A percentile compares a stretch with the other conserved stretches of the same genome.
Evolutionary conservation across 176 grass and related monocot species (phyloP).

Genomic region (Tillandsia fasciculata): DNA sequence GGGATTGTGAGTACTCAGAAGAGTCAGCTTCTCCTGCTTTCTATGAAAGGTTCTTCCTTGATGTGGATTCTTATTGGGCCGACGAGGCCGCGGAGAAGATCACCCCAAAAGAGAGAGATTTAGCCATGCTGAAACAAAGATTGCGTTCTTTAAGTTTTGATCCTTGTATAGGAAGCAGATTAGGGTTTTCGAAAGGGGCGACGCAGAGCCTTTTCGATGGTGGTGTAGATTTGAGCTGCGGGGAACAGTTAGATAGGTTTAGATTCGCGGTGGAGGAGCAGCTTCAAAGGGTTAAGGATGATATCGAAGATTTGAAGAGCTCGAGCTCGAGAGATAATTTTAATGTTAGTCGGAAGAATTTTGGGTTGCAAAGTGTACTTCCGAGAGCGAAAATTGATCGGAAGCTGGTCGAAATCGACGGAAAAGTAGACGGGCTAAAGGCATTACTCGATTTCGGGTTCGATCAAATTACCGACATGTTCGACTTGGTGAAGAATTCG

Average conservation of each 20-base stretch:
- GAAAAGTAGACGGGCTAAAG: constrained; percentile 48
- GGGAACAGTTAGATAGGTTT: constrained; percentile 15
- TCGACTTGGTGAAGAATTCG: constrained; percentile 35
- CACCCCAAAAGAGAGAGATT: constrained; percentile 18
- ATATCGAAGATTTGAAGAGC: constrained; percentile 32
- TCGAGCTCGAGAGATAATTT: constrained; percentile 1
- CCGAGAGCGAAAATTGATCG: neutral
- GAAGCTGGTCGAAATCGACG: constrained; percentile 39
- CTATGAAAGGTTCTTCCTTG: constrained; percentile 32
- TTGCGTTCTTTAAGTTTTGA: constrained; percentile 3
- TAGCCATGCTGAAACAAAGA: constrained; percentile 1
- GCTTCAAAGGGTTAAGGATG: constrained; percentile 49
- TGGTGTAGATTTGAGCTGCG: constrained; percentile 7
- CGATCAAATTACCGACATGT: constrained; percentile 44
- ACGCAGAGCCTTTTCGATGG: neutral
- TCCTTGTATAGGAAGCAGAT: neutral
- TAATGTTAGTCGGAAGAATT: constrained; percentile 14
- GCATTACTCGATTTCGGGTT: constrained; percentile 46
- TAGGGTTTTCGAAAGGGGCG: neutral
- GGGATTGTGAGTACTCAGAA: constrained; percentile 13
- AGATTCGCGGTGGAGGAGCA: constrained; percentile 29
- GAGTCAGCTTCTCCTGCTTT: constrained; percentile 9
- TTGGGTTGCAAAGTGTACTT: neutral
- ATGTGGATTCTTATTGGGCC: constrained; percentile 37
- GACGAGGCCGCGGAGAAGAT: constrained; percentile 13